Conservation (phyloP, 106 monocot species). For the Dendrobium officinale region DNA sequence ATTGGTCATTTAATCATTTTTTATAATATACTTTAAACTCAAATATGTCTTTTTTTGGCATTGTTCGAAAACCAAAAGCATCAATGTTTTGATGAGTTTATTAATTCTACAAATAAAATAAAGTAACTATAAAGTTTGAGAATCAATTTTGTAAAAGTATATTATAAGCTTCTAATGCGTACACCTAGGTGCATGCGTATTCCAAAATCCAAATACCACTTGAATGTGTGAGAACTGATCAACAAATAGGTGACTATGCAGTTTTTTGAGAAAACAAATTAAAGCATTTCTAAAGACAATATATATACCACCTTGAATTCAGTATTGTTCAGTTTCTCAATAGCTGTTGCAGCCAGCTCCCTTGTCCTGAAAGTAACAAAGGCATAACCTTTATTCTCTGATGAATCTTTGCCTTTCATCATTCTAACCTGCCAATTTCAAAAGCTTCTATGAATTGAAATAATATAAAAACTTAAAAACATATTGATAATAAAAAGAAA, state of each 20-base stretch:
- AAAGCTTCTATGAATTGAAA: neutral
- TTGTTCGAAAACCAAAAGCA: too few species aligned
- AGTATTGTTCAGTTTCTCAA: slow-evolving; percentile 29
- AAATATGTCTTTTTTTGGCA: neutral
- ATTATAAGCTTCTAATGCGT: neutral
- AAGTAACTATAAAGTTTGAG: neutral
- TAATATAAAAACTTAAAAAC: neutral
- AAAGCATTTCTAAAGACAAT: neutral
- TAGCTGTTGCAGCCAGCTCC: slow-evolving; percentile 30
- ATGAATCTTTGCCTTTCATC: slow-evolving; percentile 47
- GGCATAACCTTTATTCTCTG: slow-evolving; percentile 36
- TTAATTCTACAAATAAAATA: too few species aligned
- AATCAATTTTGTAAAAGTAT: neutral
- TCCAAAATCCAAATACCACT: neutral
- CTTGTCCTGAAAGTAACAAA: slow-evolving; percentile 53
- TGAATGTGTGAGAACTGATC: neutral
- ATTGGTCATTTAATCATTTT: neutral
- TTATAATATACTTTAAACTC: neutral
- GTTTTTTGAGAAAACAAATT: neutral
- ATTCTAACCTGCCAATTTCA: slow-evolving; percentile 40
- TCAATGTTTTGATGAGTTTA: too few species aligned
- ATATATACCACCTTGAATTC: slow-evolving; percentile 24
- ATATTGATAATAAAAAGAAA: neutral
- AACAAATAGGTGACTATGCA: neutral
- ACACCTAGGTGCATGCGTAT: neutral